Evolutionary conservation across 352 stramenopile genomes (phyloP).

Genomic region (Thraustotheca clavata): DNA sequence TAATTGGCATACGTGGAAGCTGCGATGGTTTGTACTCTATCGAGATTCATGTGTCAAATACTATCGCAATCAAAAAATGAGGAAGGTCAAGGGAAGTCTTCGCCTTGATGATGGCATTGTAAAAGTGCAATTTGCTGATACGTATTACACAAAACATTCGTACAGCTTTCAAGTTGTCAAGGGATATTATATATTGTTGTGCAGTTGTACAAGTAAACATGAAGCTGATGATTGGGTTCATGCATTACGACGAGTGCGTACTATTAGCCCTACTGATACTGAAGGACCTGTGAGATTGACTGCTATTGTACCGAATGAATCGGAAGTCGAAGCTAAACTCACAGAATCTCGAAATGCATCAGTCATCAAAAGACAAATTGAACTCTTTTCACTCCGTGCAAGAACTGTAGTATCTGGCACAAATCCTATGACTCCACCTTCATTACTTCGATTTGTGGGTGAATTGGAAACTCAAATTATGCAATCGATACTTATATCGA

Average conservation of each 20-base stretch:
- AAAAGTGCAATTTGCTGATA: slow-evolving; percentile 69
- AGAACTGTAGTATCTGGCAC: slow-evolving; percentile 42
- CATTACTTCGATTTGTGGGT: slow-evolving; percentile 33
- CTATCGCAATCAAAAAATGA: slow-evolving; percentile 66
- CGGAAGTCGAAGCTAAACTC: slow-evolving; percentile 38
- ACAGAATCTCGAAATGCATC: slow-evolving; percentile 71
- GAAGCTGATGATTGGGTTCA: slow-evolving; percentile 77
- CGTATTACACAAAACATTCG: slow-evolving; percentile 44
- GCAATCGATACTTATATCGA: slow-evolving; percentile 45
- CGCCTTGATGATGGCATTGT: slow-evolving; percentile 79
- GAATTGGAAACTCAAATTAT: slow-evolving; percentile 61
- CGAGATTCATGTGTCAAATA: slow-evolving; percentile 74
- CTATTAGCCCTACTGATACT: slow-evolving; percentile 32
- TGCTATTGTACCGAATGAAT: slow-evolving; percentile 34
- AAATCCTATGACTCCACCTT: slow-evolving; percentile 25
- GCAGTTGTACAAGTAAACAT: slow-evolving; percentile 64
- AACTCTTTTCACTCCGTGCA: slow-evolving; percentile 41
- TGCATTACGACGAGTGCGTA: slow-evolving; percentile 43
- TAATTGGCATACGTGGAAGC: slow-evolving; percentile 75
- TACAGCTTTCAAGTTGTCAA: slow-evolving; percentile 83
- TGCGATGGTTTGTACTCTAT: slow-evolving; percentile 78
- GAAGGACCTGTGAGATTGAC: slow-evolving; percentile 52
- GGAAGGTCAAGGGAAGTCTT: slow-evolving; percentile 76
- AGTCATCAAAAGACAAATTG: slow-evolving; percentile 48
- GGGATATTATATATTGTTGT: slow-evolving; percentile 74